Percentiles rank a stretch among this genome's conserved stretches.
phyloP scores from a whole-genome alignment of 2,329 filamentous ascomycete species.

The Penicillium sp. region DNA sequence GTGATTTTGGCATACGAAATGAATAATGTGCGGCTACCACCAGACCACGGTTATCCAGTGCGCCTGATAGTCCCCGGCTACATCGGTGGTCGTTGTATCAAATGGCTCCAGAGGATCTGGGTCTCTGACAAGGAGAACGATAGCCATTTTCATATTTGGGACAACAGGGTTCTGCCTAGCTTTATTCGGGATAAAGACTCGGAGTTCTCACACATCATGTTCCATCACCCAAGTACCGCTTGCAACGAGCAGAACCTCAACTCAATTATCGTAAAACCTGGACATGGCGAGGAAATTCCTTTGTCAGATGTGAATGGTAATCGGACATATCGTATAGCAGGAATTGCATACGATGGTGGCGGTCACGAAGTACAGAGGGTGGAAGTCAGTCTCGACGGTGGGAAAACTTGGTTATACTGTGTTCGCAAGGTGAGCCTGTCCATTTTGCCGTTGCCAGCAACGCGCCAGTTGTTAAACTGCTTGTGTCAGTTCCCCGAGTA shows the following conservation, averaged over 20 bases:
- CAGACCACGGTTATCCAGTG: conserved; percentile 66
- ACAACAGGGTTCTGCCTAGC: background rate
- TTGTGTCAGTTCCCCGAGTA: too few relatives aligned
- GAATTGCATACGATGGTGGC: too few relatives aligned
- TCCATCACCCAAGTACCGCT: background rate
- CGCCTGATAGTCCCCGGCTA: conserved; percentile 64
- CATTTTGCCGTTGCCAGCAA: too few relatives aligned
- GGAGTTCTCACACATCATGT: background rate
- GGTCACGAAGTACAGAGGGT: too few relatives aligned
- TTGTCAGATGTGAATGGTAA: too few relatives aligned
- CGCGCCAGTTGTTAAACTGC: too few relatives aligned
- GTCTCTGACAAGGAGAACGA: background rate
- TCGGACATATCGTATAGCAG: too few relatives aligned
- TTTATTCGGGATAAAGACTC: background rate
- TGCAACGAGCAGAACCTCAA: background rate
- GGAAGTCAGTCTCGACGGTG: too few relatives aligned
- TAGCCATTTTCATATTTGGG: background rate
- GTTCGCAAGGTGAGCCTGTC: too few relatives aligned
- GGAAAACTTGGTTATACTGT: too few relatives aligned
- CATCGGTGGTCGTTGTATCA: conserved; percentile 64
- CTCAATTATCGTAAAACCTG: background rate
- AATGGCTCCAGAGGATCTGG: conserved; percentile 51
- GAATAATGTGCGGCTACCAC: conserved; percentile 65
- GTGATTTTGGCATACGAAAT: conserved; percentile 70
- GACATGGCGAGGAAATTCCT: background rate